Percentiles rank a stretch among this genome's conserved stretches.
phyloP scores from a whole-genome alignment of 441 rosid genomes.

The Gossypium davidsonii region DNA sequence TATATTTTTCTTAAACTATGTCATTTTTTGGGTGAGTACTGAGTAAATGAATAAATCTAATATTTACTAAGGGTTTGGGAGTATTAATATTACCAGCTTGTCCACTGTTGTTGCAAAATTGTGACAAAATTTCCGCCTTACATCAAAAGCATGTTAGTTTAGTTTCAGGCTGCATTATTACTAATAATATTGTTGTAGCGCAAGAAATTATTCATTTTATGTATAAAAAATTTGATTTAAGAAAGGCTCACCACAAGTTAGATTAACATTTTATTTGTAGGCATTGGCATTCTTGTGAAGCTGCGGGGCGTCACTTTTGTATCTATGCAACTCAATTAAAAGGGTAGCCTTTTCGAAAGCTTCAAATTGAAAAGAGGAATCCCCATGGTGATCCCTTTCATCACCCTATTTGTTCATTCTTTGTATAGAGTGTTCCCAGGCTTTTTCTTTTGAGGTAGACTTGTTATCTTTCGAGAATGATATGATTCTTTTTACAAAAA shows the following conservation, averaged over 20 bases:
- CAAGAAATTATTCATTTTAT: neutral
- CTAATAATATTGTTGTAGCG: no score
- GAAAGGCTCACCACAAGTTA: neutral
- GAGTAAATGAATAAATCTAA: no score
- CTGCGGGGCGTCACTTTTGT: neutral
- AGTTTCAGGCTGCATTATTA: no score
- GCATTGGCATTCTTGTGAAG: neutral
- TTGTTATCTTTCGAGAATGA: no score
- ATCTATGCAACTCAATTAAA: neutral
- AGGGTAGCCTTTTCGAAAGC: neutral
- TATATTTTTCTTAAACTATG: no score
- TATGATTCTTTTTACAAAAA: no score
- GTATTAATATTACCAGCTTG: neutral
- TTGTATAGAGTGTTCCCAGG: neutral
- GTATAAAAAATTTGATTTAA: neutral
- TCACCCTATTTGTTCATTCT: neutral
- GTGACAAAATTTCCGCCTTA: neutral
- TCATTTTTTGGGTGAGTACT: neutral
- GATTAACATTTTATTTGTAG: neutral
- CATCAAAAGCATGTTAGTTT: no score
- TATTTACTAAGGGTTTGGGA: neutral
- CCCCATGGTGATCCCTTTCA: neutral
- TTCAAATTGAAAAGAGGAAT: neutral
- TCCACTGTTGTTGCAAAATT: neutral
- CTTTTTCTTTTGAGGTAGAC: neutral